Evolutionary conservation across 805 yeast genomes (phyloP), one percentile per base, ranked within the genome.

Genomic region (Blastobotrys muscicola): DNA sequence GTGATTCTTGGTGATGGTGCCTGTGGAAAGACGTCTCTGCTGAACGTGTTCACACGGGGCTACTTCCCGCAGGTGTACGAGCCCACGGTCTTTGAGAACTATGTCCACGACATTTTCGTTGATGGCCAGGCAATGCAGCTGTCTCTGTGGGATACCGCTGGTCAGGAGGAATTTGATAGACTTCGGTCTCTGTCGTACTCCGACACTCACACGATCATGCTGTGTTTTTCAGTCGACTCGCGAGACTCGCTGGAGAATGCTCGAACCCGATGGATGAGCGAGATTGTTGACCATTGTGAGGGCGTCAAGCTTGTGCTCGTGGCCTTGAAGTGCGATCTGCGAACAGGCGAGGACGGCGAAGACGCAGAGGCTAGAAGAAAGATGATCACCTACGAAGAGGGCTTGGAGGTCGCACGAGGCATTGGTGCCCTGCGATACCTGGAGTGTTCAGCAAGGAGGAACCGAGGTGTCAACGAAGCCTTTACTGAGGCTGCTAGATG

Each of bases 401-500:
- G 98, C 29, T 72, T 92, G 46, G 80, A 80, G 0, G 86, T 90
- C 56, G 98, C 98, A 33, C 87, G 87, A 59, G 77, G 77, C 59
- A 84, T 92, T 36, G 97, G 97, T 16, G 97, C 98, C 0, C 70
- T 89, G 55, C 76, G 97, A 57, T 92, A 92, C 62, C 72, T 92
- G 58, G 98, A 92, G 65, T 92, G 98, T 67, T 85, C 95, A 23
- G 97, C 98, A 5, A 92, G 89, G 70, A 80, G 82, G 62, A 90
- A 89, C 64, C 77, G 94, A 58, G 98, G 98, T 52, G 98, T 92
- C n/a, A 92, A 94, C 59, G 98, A 92, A 67, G 97, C 97, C 8
- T 92, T 92, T 61, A 87, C 97, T 0, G 98, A 92, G 66, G 98
- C 97, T 36, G 96, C 97, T 6, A 80, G 98, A 62, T 89, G 95